Evolutionary conservation across 2,329 filamentous ascomycete genomes (phyloP), one percentile per base, ranked within the genome.

Genomic region (Elsinoe batatas): DNA sequence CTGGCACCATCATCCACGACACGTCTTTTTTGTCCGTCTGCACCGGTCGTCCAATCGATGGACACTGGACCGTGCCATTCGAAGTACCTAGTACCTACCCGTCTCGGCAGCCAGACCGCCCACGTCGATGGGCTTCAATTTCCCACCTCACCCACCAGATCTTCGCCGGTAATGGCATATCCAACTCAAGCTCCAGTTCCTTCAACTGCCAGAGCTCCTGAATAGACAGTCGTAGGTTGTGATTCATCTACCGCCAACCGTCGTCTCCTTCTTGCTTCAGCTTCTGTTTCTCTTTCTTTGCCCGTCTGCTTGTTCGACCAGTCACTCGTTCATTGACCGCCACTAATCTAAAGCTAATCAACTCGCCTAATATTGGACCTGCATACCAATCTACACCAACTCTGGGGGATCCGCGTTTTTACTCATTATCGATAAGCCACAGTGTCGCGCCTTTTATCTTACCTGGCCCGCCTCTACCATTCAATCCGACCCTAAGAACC

Each of bases 351-450:
- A 38, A 51, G 47, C 47, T 51, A 51, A 51, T 38, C 47, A 35
- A 51, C 33, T 51, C 47, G 47, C 47, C 47, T 51, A 51, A 51
- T 51, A 51, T 51, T 38, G 47, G 47, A 51, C 47, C 47, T 51
- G 47, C 47, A 51, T 51, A n/a, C 17, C 47, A 51, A 38, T 51
- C 47, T 51, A 51, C 47, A 51, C 47, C 44, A 38, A 37, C 33
- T 30, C 47, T 51, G 47, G 33, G 35, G 33, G 35, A 51, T 22
- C 18, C 40, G 53, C 32, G 53, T 17, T 37, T 20, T 37, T 20
- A 10, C 33, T 15, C 53, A 55, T 35, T 47, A 55, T 55, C 53
- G 53, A 55, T 47, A 51, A 51, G 38, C 53, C 53, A 37, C 42
- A 40, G 32, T 55, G 42, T 44, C 53, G 42, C 53, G 32, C 26